Evolutionary conservation across 2,329 filamentous ascomycete species (phyloP), one percentile per base, ranked within the genome.

Genomic region (Samsoniella hepiali): DNA sequence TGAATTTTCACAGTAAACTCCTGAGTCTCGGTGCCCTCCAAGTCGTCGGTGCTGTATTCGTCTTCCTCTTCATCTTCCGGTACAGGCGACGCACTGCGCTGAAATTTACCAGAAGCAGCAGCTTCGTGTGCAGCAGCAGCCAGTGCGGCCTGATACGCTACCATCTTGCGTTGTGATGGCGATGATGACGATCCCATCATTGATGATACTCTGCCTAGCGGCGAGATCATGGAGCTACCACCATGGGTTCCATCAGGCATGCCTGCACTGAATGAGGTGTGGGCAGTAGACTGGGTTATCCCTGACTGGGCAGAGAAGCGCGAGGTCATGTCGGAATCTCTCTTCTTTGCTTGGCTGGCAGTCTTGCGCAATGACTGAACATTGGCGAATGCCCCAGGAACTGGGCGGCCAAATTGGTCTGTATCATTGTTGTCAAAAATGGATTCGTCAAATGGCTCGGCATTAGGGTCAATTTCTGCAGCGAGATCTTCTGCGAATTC

Each of bases 71-170:
- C 69, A 27, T 71, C 69, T 8, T 72, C 72, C 1, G 76, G 69
- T 9, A 58, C 54, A n/a, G 81, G 79, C 15, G 80, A 81, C 1
- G 79, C 78, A 62, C 84, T 82, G 15, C 91, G 83, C 17, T 85
- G 80, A 68, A 96, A 94, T 63, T 91, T 88, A 3, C 91, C 91
- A 44, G 88, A 88, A 1, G 86, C 86, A 29, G 87, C 89, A 6
- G 93, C 92, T 71, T 89, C 83, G 65, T 89, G 88, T 10, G 92
- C 90, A 7, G 93, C 94, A 54, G 90, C 88, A 1, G 91, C 92
- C 5, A 98, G 81, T 1, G 93, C 92, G 59, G 89, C 89, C 72
- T 97, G 93, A 70, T 97, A 94, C 1, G 86, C 89, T 49, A 87
- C 86, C 63, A 79, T 76, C 34, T 70, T 64, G 38, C 71, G 68